Conservation (phyloP, 2,329 filamentous ascomycete species). For the Colletotrichum phormii region DNA sequence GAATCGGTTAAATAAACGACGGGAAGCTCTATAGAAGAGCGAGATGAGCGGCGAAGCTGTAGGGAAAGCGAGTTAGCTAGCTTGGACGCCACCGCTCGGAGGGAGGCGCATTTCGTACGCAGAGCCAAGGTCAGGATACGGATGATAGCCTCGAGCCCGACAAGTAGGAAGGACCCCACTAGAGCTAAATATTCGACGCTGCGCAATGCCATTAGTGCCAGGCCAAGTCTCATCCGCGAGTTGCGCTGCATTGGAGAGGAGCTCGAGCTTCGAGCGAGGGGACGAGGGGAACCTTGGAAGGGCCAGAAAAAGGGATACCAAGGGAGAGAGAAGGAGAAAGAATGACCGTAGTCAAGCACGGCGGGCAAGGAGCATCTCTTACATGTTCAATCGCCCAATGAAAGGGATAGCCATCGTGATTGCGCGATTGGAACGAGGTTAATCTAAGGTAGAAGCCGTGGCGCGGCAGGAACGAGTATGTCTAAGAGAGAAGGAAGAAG, state of each 20-base stretch:
- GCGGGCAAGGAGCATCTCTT: constrained; percentile 42
- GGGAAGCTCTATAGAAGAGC: constrained; percentile 85
- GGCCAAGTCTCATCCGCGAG: constrained; percentile 1
- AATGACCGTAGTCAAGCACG: neutral
- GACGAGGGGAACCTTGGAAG: neutral
- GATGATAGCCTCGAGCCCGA: constrained; percentile 84
- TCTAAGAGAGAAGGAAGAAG: constrained; percentile 20
- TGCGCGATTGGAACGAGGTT: constrained; percentile 34
- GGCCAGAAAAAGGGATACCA: too few relatives aligned
- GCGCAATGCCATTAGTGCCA: constrained; percentile 31
- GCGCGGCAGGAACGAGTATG: constrained; percentile 31
- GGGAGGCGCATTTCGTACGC: constrained; percentile 65
- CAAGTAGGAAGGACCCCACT: constrained; percentile 83
- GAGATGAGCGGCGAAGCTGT: constrained; percentile 82
- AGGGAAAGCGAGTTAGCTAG: constrained; percentile 37
- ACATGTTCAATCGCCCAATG: constrained; percentile 64
- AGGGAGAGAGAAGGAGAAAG: constrained; percentile 6
- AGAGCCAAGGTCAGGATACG: constrained; percentile 89
- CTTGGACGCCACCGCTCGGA: neutral
- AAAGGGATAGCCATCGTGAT: constrained; percentile 63
- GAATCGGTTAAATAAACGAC: constrained; percentile 83
- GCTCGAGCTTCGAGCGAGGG: neutral
- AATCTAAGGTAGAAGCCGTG: constrained; percentile 14
- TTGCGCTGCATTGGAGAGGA: constrained; percentile 30
- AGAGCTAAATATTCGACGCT: constrained; percentile 91